Percentiles rank a stretch among this genome's conserved stretches.
Conservation (phyloP, 768 basidiomycete genomes). For the Mycena floridula region DNA sequence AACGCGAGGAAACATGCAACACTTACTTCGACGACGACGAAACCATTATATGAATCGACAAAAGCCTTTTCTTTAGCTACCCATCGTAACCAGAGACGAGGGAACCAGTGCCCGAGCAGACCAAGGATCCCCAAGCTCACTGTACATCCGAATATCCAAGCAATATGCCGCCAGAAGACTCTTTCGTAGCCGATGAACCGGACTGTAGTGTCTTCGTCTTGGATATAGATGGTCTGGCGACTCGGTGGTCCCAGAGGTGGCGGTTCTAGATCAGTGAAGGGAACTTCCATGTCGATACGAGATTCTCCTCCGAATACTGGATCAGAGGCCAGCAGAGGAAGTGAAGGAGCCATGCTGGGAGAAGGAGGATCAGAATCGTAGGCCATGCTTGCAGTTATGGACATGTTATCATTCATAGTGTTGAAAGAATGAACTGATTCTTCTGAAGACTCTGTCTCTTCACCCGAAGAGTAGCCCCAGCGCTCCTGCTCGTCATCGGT, state of each 20-base stretch:
- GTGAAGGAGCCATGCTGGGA: constrained; percentile 39
- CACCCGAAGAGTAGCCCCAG: constrained; percentile 92
- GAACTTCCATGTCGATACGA: constrained; percentile 73
- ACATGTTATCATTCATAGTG: constrained; percentile 33
- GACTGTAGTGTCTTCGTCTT: constrained; percentile 86
- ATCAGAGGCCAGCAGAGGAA: constrained; percentile 69
- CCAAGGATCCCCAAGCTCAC: constrained; percentile 66
- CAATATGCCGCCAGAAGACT: constrained; percentile 48
- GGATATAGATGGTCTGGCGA: constrained; percentile 77
- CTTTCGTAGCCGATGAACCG: constrained; percentile 84
- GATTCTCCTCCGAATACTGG: constrained; percentile 81
- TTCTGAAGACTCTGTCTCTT: constrained; percentile 51
- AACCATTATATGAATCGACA: constrained; percentile 57
- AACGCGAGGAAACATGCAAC: neutral
- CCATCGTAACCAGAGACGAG: constrained; percentile 85
- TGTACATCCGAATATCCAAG: constrained; percentile 71
- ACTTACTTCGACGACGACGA: constrained; percentile 87
- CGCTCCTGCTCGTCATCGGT: constrained; percentile 63
- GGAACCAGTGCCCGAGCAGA: constrained; percentile 91
- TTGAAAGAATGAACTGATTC: constrained; percentile 27
- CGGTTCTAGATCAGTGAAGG: constrained; percentile 55
- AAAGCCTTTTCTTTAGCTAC: constrained; percentile 83
- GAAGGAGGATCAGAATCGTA: constrained; percentile 71
- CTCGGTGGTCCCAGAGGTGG: constrained; percentile 80
- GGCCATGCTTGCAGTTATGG: constrained; percentile 54